Conservation (phyloP, 768 basidiomycete genomes). For the Trametes punicea region DNA sequence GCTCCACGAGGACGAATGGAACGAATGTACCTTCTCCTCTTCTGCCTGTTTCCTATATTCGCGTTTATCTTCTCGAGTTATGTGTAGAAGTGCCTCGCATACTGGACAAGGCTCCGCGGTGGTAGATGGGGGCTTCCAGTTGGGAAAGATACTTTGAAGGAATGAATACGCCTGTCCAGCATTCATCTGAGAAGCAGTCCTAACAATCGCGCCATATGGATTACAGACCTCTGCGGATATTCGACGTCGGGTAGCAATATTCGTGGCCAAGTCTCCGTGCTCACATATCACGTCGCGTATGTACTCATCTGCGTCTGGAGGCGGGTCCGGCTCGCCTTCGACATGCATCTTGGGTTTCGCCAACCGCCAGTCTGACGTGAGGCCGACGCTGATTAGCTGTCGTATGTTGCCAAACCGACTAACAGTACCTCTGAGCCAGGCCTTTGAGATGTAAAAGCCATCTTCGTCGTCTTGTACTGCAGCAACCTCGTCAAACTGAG, state of each 20-base stretch:
- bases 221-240: conserved; percentile 59
- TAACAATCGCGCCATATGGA: not conserved
- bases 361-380: conserved; percentile 66
- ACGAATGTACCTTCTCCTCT: conserved; percentile 63
- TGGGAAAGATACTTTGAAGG: conserved; percentile 56
- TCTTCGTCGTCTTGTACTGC: conserved; percentile 39
- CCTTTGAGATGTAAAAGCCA: conserved; percentile 73
- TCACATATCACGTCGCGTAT: conserved; percentile 63
- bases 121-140: conserved; percentile 56
- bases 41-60: conserved; percentile 65
- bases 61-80: conserved; percentile 58
- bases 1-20: not conserved
- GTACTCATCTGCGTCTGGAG: conserved; percentile 60
- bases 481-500: conserved; percentile 53
- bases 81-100: conserved; percentile 57
- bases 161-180: conserved; percentile 49
- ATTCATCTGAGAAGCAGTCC: not conserved
- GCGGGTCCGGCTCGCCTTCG: conserved; percentile 53
- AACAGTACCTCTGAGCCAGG: conserved; percentile 68
- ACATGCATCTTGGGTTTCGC: conserved; percentile 76
- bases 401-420: not conserved
- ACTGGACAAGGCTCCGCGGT: conserved; percentile 53
- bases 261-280: conserved; percentile 60
- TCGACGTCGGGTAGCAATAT: conserved; percentile 50
- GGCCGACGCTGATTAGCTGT: not conserved